Evolutionary conservation across 2,329 filamentous ascomycete species (phyloP).

Genomic region (Lachnellula hyalina): DNA sequence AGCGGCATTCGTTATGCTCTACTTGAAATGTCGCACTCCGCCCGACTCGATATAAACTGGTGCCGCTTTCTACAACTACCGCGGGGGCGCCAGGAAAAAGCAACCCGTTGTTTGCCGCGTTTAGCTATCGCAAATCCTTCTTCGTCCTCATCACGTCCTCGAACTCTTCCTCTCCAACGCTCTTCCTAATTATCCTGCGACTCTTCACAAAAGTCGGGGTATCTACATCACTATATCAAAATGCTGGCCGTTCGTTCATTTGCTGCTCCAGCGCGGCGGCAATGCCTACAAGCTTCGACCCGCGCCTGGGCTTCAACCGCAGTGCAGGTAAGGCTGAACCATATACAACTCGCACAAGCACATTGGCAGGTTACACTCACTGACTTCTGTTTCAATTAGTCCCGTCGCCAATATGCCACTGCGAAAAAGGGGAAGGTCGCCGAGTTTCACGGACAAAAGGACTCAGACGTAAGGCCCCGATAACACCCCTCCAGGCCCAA

Average conservation of each 20-base stretch:
- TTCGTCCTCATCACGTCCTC: neutral
- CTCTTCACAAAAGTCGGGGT: slow-evolving; percentile 3
- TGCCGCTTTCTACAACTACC: too few species aligned
- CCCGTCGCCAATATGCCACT: slow-evolving; percentile 57
- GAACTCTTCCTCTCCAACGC: slow-evolving; percentile 7
- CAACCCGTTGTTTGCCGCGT: too few species aligned
- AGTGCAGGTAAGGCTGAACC: slow-evolving; percentile 49
- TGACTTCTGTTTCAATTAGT: slow-evolving; percentile 17
- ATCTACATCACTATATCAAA: slow-evolving; percentile 37
- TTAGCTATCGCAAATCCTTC: slow-evolving; percentile 15
- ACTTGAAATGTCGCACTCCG: too few species aligned
- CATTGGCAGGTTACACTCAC: slow-evolving; percentile 4
- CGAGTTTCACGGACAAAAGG: slow-evolving; percentile 89
- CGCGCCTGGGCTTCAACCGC: slow-evolving; percentile 46
- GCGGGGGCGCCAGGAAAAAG: too few species aligned
- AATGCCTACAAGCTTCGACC: slow-evolving; percentile 68
- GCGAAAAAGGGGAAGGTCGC: slow-evolving; percentile 66
- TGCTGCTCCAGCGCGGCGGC: slow-evolving; percentile 67
- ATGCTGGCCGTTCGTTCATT: slow-evolving; percentile 83
- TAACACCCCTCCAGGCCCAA: slow-evolving; percentile 32
- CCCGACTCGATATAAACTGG: too few species aligned
- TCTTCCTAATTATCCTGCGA: slow-evolving; percentile 11
- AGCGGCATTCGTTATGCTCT: too few species aligned
- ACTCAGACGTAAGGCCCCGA: slow-evolving; percentile 65
- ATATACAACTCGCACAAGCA: slow-evolving; percentile 2